These are phyloP conservation scores for Colletotrichum sp. DNA, from an alignment of 2,329 filamentous ascomycete species.

Conservation along the genomic window DNA sequence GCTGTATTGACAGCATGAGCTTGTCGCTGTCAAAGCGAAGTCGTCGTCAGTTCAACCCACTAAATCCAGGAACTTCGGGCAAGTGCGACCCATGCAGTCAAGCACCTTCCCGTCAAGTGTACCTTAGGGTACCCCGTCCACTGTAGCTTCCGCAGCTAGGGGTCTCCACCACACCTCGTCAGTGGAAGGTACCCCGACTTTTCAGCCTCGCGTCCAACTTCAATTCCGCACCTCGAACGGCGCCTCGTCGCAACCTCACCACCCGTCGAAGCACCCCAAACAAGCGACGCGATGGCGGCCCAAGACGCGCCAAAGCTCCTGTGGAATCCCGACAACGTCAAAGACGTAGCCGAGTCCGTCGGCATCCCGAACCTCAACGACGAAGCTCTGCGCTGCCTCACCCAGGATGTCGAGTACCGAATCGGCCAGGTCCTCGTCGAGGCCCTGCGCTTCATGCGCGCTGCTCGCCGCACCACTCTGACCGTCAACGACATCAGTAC, in stretches of 20 bases:
- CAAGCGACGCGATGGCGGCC: slow-evolving; percentile 11
- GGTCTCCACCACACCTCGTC: not conserved
- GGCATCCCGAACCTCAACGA: slow-evolving; percentile 83
- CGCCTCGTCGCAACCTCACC: not conserved
- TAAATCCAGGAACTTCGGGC: not conserved
- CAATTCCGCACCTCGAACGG: not conserved
- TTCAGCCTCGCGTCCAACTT: not conserved
- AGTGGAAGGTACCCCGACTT: not conserved
- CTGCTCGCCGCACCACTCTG: slow-evolving; percentile 82
- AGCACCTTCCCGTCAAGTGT: not conserved
- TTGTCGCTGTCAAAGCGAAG: not conserved
- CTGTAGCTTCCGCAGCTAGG: not conserved
- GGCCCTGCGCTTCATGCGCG: slow-evolving; percentile 94
- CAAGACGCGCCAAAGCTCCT: slow-evolving; percentile 55
- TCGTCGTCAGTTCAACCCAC: not conserved
- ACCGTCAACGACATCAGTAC: slow-evolving; percentile 89
- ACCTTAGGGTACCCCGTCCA: not conserved
- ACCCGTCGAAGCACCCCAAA: not conserved
- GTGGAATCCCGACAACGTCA: slow-evolving; percentile 96
- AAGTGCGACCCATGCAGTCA: not conserved
- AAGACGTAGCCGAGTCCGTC: slow-evolving; percentile 94
- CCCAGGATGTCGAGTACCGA: slow-evolving; percentile 94
- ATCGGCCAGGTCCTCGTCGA: slow-evolving; percentile 93
- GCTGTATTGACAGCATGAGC: not conserved
- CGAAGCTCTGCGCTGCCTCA: slow-evolving; percentile 85